phyloP scores from a whole-genome alignment of 192 early-diverging fungal genomes.

The Jimgerdemannia lactiflua region DNA sequence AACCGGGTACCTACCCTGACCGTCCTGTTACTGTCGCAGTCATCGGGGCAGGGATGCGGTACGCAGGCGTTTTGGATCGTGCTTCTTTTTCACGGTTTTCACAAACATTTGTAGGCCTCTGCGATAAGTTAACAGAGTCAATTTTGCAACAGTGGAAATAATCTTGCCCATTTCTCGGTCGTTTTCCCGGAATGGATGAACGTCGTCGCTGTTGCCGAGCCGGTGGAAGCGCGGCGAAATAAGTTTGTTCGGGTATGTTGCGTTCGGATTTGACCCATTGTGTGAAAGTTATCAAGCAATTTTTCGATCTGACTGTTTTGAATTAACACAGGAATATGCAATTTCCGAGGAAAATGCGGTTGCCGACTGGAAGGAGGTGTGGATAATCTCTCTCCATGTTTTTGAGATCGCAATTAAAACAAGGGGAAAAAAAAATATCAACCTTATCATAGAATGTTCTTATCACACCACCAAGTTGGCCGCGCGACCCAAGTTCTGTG shows the following conservation, averaged over 20 bases:
- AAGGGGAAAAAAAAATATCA: too few species aligned
- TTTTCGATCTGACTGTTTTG: neutral
- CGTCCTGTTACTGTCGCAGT: conserved; percentile 37
- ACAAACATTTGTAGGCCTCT: conserved; percentile 6
- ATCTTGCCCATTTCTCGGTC: neutral
- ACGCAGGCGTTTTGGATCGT: neutral
- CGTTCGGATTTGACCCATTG: neutral
- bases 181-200: conserved; percentile 11
- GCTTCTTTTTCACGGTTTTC: conserved; percentile 6
- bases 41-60: conserved; percentile 50
- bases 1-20: neutral
- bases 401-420: too few species aligned
- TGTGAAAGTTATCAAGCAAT: too few species aligned
- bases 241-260: neutral
- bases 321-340: conserved; percentile 3
- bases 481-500: conserved; percentile 37
- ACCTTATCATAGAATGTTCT: too few species aligned
- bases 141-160: neutral
- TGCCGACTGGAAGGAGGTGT: conserved; percentile 31
- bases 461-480: neutral
- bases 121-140: too few species aligned
- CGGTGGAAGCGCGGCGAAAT: conserved; percentile 10
- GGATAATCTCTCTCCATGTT: neutral
- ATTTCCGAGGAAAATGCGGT: conserved; percentile 36
- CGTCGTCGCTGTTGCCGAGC: conserved; percentile 54